Conservation (phyloP, 2,329 filamentous ascomycete genomes). For the Microdochium paspali region DNA sequence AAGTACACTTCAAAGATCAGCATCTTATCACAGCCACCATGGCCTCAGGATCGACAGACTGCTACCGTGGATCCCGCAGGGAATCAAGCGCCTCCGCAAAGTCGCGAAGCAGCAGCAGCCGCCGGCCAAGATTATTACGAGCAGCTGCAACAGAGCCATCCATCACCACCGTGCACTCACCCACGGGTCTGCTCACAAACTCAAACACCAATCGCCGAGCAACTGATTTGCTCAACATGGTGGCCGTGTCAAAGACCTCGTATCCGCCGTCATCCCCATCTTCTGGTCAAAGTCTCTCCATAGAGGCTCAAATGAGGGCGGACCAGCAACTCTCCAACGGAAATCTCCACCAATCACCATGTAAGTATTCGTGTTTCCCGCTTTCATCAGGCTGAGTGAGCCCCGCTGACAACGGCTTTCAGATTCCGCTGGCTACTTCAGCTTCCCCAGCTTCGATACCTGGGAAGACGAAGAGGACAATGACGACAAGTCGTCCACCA, state of each 20-base stretch:
- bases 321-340: conserved; percentile 10
- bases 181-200: conserved; percentile 38
- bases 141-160: conserved; percentile 48
- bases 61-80: conserved; percentile 23
- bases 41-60: conserved; percentile 25
- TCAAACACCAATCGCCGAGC: conserved; percentile 39
- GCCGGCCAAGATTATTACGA: conserved; percentile 44
- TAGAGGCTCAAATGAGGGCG: conserved; percentile 12
- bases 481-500: conserved; percentile 23
- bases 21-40: conserved; percentile 13
- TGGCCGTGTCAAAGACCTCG: conserved; percentile 34
- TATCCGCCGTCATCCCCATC: conserved; percentile 24
- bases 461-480: conserved; percentile 42
- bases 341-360: conserved; percentile 14
- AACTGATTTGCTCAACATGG: conserved; percentile 43
- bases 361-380: conserved; percentile 5
- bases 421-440: conserved; percentile 53
- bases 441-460: conserved; percentile 65
- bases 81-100: conserved; percentile 29
- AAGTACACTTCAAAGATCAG: conserved; percentile 4
- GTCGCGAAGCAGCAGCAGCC: conserved; percentile 20
- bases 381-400: not conserved
- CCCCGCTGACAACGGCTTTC: conserved; percentile 7
- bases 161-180: conserved; percentile 45
- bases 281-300: conserved; percentile 25